Conservation (phyloP, 495 filamentous ascomycete genomes). For the Neurospora tetrasperma region DNA sequence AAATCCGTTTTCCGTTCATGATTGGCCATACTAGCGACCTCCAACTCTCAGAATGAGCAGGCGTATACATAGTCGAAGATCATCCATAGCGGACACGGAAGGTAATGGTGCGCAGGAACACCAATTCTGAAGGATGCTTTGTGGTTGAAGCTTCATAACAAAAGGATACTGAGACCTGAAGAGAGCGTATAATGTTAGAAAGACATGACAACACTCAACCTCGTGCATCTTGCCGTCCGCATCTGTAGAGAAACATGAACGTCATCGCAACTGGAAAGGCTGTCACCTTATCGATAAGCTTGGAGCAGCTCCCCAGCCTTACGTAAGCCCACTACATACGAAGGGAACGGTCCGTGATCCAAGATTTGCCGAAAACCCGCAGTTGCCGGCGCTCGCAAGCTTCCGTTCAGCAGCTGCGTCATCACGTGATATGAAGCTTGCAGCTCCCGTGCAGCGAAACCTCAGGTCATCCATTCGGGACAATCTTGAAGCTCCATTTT, state of each 20-base stretch:
- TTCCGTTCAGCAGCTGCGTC: background rate
- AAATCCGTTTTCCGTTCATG: background rate
- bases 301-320: background rate
- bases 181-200: background rate
- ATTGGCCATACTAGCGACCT: background rate
- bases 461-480: constrained; percentile 18
- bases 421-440: constrained; percentile 3
- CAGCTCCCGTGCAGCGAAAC: constrained; percentile 8
- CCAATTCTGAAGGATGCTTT: background rate
- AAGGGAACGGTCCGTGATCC: background rate
- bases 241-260: background rate
- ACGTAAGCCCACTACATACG: background rate
- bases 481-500: constrained; percentile 14
- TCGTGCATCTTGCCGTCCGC: background rate
- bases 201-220: background rate
- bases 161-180: background rate
- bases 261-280: background rate
- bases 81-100: background rate
- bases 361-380: background rate
- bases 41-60: background rate
- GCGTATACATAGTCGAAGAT: background rate
- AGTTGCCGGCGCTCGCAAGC: background rate
- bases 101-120: background rate
- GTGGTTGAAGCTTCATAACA: background rate
- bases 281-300: background rate